Base-by-base conservation (phyloP, 805 yeast genomes). In the Candida taoyuanica region DNA sequence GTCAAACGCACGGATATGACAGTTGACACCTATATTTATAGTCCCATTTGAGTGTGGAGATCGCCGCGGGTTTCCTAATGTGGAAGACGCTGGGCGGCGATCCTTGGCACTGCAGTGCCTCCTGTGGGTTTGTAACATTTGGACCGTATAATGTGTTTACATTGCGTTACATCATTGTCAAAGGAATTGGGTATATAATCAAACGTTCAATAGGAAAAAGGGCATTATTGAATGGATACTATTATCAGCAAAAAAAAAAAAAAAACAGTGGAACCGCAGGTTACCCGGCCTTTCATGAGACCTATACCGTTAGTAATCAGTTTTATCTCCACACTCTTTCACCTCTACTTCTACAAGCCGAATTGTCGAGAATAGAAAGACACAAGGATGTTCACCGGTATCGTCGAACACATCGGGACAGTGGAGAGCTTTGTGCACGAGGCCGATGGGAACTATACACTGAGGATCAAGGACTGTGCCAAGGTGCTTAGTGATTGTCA, bases 371-470 rank as follows among this genome's bases (percentile, higher is more conserved):
- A 9, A 26, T 14, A 26, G 7, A 26, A 30, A 7, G 8, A 20
- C 11, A 19, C 13, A 5, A n/a, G 12, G 15, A 33, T 91, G 98
- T 91, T 91, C 53, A 91, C 98, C 0, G 98, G 98, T 21, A 77
- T 91, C 31, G 94, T 91, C 4, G 98, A 91, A 58, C 68, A 69
- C 26, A 77, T 88, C 20, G 98, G 96, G 8, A 70, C 76, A 2
- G 79, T 85, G 11, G 77, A 72, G 44, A 71, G 71, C 45, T 58
- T 59, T 23, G 53, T 56, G 26, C 52, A 62, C 7, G 91, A 84
- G 77, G 3, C 88, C 85, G 3, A 89, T 86, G 71, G 78, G 44
- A 95, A 96, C 13, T 82, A 79, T 8, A 76, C 95, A 0, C 55
- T 88, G 28, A 73, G 76, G 3, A 74, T 91, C 26, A 65, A 68